A percentile compares a stretch with the other conserved stretches of the same genome.
phyloP scores from a whole-genome alignment of 306 rosid species.

The Prunus campanulata region DNA sequence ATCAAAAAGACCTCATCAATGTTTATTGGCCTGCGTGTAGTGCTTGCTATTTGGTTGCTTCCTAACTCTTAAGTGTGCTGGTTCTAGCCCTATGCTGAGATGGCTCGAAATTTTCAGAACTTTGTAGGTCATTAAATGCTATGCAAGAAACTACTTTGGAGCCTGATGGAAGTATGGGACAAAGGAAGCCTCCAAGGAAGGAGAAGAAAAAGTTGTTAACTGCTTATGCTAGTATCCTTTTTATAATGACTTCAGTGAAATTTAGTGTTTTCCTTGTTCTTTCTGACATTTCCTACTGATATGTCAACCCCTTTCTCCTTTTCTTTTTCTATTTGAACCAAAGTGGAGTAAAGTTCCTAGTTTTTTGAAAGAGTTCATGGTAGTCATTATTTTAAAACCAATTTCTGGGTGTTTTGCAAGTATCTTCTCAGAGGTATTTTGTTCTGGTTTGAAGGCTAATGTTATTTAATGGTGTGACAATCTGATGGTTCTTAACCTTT shows the following conservation, averaged over 20 bases:
- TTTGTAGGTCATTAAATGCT: slow-evolving; percentile 62
- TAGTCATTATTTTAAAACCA: not conserved
- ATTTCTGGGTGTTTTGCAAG: not conserved
- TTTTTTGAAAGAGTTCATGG: not conserved
- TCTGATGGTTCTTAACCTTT: slow-evolving; percentile 52
- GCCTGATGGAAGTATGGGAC: slow-evolving; percentile 48
- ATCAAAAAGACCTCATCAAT: not conserved
- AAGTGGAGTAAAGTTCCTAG: not conserved
- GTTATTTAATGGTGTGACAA: slow-evolving; percentile 11
- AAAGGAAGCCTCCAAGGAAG: slow-evolving; percentile 68
- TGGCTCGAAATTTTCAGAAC: slow-evolving; percentile 48
- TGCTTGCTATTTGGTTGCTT: not conserved
- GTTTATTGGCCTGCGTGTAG: not conserved
- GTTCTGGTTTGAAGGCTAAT: slow-evolving; percentile 17
- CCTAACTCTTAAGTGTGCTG: slow-evolving; percentile 21
- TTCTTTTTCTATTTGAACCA: not conserved
- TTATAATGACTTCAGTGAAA: not conserved
- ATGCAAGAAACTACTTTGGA: slow-evolving; percentile 47
- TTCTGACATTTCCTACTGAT: not conserved
- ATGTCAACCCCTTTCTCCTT: not conserved
- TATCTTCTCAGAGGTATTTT: slow-evolving; percentile 1
- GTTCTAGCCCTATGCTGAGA: slow-evolving; percentile 31
- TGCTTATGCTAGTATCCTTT: slow-evolving; percentile 71
- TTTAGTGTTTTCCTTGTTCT: not conserved
- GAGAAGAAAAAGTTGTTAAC: slow-evolving; percentile 66